Evolutionary conservation across 805 yeast genomes (phyloP).

Genomic region (Cyberlindnera suaveolens): DNA sequence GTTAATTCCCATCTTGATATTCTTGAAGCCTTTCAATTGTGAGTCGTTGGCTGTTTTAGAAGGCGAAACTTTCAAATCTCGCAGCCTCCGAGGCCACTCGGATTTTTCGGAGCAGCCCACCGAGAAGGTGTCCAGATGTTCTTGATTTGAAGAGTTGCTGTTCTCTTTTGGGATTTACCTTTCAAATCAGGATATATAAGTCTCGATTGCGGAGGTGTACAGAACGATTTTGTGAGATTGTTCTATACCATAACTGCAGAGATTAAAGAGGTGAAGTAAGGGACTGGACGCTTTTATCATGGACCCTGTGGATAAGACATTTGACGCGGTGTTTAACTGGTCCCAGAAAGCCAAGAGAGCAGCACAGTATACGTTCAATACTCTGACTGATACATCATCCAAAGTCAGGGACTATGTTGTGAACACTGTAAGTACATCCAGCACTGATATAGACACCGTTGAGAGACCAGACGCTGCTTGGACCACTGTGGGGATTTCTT

Average conservation of each 20-base stretch:
- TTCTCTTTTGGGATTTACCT: too few relatives aligned
- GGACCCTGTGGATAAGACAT: conserved; percentile 17
- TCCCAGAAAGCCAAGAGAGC: conserved; percentile 8
- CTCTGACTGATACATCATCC: not conserved
- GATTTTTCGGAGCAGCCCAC: too few relatives aligned
- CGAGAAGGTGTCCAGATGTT: too few relatives aligned
- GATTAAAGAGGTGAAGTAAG: too few relatives aligned
- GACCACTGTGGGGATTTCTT: not conserved
- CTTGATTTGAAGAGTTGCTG: too few relatives aligned
- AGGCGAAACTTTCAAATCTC: too few relatives aligned
- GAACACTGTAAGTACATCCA: conserved; percentile 3
- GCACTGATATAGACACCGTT: not conserved
- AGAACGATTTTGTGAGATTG: too few relatives aligned
- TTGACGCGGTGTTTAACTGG: conserved; percentile 15
- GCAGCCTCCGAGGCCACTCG: too few relatives aligned
- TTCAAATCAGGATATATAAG: too few relatives aligned
- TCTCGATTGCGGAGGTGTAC: not conserved
- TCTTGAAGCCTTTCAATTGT: not conserved
- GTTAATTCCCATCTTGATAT: conserved; percentile 60
- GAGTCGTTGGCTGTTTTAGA: too few relatives aligned
- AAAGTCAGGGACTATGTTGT: not conserved
- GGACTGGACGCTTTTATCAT: not conserved
- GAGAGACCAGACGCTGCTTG: not conserved
- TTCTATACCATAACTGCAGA: too few relatives aligned
- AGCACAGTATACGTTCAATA: not conserved